phyloP scores from a whole-genome alignment of 2,329 filamentous ascomycete genomes.

The Aureobasidium sp. region DNA sequence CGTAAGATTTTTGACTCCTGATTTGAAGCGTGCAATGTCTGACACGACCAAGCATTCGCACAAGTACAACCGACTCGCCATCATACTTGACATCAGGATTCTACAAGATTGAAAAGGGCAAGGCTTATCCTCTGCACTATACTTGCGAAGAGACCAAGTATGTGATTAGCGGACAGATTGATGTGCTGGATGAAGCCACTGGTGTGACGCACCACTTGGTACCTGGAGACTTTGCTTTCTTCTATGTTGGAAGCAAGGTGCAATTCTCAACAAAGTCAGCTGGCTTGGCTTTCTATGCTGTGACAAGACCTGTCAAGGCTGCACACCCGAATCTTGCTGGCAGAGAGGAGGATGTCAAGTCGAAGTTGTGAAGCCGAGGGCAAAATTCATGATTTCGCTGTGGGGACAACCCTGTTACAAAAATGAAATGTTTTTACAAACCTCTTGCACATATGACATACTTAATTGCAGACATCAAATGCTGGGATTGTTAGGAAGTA shows the following conservation, averaged over 20 bases:
- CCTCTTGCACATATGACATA: background rate
- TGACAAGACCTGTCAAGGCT: constrained; percentile 16
- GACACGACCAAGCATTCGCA: constrained; percentile 12
- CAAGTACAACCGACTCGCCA: constrained; percentile 13
- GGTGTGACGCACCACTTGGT: constrained; percentile 17
- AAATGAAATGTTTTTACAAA: background rate
- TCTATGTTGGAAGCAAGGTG: constrained; percentile 17
- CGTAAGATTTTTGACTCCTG: background rate
- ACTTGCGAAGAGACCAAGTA: constrained; percentile 18
- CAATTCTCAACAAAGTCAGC: constrained; percentile 17
- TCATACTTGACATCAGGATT: constrained; percentile 17
- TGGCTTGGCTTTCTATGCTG: constrained; percentile 17
- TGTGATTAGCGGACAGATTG: constrained; percentile 17
- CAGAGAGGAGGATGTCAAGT: constrained; percentile 14
- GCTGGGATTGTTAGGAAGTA: too few relatives aligned
- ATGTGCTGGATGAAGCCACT: constrained; percentile 18
- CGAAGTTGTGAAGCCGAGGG: background rate
- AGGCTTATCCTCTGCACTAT: constrained; percentile 13
- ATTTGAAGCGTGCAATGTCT: background rate
- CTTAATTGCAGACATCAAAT: too few relatives aligned
- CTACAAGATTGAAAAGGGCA: constrained; percentile 18
- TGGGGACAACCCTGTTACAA: background rate
- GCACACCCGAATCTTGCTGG: constrained; percentile 15
- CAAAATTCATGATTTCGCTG: background rate
- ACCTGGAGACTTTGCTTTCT: constrained; percentile 18